Percentiles rank a stretch among this genome's conserved stretches.
Evolutionary conservation across 2,329 filamentous ascomycete genomes (phyloP).

Genomic region (Hypoxylon sp.): DNA sequence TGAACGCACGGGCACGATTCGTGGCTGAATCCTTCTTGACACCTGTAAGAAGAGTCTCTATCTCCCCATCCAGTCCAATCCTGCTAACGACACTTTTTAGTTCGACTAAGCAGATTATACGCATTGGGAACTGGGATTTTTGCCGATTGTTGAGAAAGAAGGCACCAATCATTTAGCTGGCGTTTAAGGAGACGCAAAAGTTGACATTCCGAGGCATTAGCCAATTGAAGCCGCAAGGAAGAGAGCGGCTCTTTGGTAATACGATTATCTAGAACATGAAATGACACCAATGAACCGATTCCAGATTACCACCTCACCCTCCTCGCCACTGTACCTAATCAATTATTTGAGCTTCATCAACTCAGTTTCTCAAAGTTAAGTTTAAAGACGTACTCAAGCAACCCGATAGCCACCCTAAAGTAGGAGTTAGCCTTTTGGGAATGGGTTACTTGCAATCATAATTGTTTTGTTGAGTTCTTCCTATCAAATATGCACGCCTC

Average conservation of each 20-base stretch:
- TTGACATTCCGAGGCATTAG: slow-evolving; percentile 14
- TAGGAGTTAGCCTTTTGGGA: no score
- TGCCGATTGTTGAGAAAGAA: slow-evolving; percentile 1
- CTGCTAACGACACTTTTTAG: slow-evolving; percentile 23
- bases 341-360: background rate
- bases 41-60: slow-evolving; percentile 72
- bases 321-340: background rate
- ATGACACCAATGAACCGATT: slow-evolving; percentile 18
- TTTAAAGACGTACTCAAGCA: no score
- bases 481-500: no score
- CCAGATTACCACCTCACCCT: slow-evolving; percentile 2
- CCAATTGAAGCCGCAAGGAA: slow-evolving; percentile 5
- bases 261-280: slow-evolving; percentile 7
- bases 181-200: slow-evolving; percentile 17
- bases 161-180: slow-evolving; percentile 14
- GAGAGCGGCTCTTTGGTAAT: background rate
- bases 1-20: slow-evolving; percentile 96
- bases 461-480: no score
- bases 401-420: no score
- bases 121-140: background rate
- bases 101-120: slow-evolving; percentile 30
- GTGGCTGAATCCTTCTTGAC: slow-evolving; percentile 98
- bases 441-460: no score
- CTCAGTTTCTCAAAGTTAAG: no score
- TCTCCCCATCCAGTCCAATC: background rate